Evolutionary conservation across 352 stramenopile species (phyloP).

Genomic region (Globisporangium nunn): DNA sequence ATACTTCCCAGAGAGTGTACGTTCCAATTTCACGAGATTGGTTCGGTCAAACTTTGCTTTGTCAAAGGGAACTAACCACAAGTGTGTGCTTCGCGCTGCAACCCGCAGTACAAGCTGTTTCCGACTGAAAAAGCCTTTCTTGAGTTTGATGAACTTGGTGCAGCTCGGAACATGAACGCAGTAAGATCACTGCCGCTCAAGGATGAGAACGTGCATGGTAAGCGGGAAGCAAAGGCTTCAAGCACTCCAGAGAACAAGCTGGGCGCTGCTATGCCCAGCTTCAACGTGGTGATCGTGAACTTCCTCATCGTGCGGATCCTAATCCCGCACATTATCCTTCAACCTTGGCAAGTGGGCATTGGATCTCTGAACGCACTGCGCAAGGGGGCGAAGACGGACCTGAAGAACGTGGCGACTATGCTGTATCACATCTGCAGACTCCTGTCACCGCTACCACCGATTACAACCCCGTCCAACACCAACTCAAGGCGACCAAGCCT

Average conservation of each 20-base stretch:
- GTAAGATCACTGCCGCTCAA: background rate
- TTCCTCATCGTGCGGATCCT: conserved; percentile 56
- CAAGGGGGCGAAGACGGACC: conserved; percentile 23
- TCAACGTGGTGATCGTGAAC: conserved; percentile 53
- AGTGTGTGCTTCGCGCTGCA: background rate
- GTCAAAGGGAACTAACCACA: background rate
- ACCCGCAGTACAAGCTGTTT: conserved; percentile 49
- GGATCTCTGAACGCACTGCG: conserved; percentile 15
- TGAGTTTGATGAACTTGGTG: conserved; percentile 50
- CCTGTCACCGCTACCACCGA: conserved; percentile 34
- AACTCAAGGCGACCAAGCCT: background rate
- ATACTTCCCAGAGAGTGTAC: conserved; percentile 55
- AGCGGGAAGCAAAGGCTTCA: background rate
- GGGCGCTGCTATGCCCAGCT: conserved; percentile 14
- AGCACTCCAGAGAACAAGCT: background rate
- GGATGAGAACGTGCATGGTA: background rate
- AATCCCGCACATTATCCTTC: conserved; percentile 49
- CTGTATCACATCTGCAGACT: conserved; percentile 40
- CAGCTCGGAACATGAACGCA: conserved; percentile 29
- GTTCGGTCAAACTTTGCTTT: background rate
- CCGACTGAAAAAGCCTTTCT: conserved; percentile 28
- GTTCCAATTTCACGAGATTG: background rate
- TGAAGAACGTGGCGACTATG: conserved; percentile 40
- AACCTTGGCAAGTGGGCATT: conserved; percentile 41
- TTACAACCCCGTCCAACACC: conserved; percentile 3